These are phyloP conservation scores for Debaryomycetaceae sp. DNA, from an alignment of 1,139 yeast genomes.

Conservation along the genomic window DNA sequence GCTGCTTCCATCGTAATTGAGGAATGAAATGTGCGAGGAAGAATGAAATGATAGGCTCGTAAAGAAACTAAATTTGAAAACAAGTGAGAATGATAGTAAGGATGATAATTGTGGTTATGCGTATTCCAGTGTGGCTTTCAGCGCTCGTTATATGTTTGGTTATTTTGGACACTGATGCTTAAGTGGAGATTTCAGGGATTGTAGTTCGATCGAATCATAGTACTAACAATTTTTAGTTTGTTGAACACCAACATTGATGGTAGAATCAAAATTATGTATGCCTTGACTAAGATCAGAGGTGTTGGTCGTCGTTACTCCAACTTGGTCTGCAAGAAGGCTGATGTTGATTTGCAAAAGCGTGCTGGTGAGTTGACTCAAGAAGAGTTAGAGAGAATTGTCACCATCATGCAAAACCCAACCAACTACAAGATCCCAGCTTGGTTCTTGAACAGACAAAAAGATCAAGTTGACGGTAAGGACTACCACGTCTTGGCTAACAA, in stretches of 20 bases:
- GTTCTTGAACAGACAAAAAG: slow-evolving; percentile 99
- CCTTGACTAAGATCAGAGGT: slow-evolving; percentile 99
- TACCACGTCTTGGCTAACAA: slow-evolving; percentile 98
- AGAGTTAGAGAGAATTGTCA: slow-evolving; percentile 99
- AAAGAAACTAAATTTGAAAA: too few relatives aligned
- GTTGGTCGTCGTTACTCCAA: slow-evolving; percentile 99
- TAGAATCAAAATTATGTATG: slow-evolving; percentile 99
- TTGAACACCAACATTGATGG: slow-evolving; percentile 99
- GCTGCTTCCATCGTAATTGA: too few relatives aligned
- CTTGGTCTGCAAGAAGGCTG: slow-evolving; percentile 99
- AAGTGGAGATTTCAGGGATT: not conserved
- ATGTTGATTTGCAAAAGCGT: slow-evolving; percentile 96
- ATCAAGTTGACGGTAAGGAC: slow-evolving; percentile 98
- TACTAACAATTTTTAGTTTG: slow-evolving; percentile 60
- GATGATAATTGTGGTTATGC: too few relatives aligned
- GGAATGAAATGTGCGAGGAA: too few relatives aligned
- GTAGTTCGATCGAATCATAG: not conserved
- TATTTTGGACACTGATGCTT: not conserved
- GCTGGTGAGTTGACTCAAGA: slow-evolving; percentile 99
- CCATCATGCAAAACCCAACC: slow-evolving; percentile 99
- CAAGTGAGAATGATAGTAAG: too few relatives aligned
- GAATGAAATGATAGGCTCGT: too few relatives aligned
- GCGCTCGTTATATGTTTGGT: too few relatives aligned
- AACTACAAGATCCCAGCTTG: slow-evolving; percentile 99
- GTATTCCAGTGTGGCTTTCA: too few relatives aligned